Base-by-base conservation (phyloP, 495 filamentous ascomycete species). In the Penicillium fimorum region DNA sequence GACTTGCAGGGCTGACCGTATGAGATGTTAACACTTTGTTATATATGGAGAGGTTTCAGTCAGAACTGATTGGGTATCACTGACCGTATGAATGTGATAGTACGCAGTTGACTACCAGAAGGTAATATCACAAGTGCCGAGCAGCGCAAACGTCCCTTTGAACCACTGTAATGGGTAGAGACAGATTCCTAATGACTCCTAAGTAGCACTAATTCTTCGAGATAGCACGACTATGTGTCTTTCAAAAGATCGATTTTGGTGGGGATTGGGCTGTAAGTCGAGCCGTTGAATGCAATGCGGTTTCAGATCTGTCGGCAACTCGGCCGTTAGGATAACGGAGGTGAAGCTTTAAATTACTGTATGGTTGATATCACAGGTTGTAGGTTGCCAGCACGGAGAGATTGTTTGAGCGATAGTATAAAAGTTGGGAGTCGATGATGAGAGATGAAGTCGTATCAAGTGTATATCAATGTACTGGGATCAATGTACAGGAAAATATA, bases 31-130 rank as follows among this genome's bases (percentile, higher is more conserved):
- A 60, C 47, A 35, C 45, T 35, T 37, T 54, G 32, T 57, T 61
- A 58, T 55, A 62, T 56, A 64, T 66, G 70, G 66, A 56, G 65
- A 62, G 30, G 62, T 70, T 67, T 66, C 65, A 66, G 43, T 43
- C 22, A 12, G 40, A 15, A 15, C 37, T 40, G 33, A 38, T 52
- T 52, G 56, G 56, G 60, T 45, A 58, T 59, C 46, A 47, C 57
- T 45, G 11, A 59, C 50, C 43, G 9, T 46, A 20, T 51, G 55
- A 7, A 52, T 32, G 22, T 20, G 41, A 44, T 22, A 15, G 29
- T 3, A 11, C 30, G 18, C 1, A n/a, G 11, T 30, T 35, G 9
- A 32, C 8, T 41, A 7, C 24, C 8, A 47, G 15, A 17, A 18
- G 1, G 12, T 22, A 3, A 51, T n/a, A 4, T 0, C 18, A 25